Evolutionary conservation across 2,329 filamentous ascomycete species (phyloP), one percentile per base, ranked within the genome.

Genomic region (Ophiocordyceps australis): DNA sequence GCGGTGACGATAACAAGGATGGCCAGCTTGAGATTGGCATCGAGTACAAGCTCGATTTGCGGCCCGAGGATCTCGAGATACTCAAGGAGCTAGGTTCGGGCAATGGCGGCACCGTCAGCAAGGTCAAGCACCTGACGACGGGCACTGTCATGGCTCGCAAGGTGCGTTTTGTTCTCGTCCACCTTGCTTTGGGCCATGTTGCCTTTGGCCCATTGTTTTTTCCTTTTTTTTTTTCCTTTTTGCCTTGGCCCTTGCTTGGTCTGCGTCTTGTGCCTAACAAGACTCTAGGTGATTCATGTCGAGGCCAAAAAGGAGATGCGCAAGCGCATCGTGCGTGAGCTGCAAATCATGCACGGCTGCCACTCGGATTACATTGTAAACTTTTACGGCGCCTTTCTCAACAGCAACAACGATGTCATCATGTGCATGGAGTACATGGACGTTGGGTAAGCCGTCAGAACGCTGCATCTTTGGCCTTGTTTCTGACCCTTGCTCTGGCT

Each of bases 351-450:
- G 74, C 85, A 94, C 47, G 82, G 91, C 43, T 98, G 89, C 54
- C 89, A 93, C 45, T 94, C 81, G 14, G 80, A 89, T 32, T 85
- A 91, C 50, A 95, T 98, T 43, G 89, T 98, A 32, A 93, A 78
- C 28, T 98, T 94, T 52, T 95, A 95, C 45, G 89, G 89, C 32
- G 89, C 89, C 20, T 98, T 95, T 46, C 68, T 95, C 44, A 95
- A 93, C 47, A 80, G 91, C 45, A 83, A 83, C 33, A 86, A 91
- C 46, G 89, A 98, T 55, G 91, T 98, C 31, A 91, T 95, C 40
- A 86, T 98, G 75, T 98, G 89, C 52, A 98, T 98, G 89, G 89
- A 98, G 51, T 95, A 98, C 49, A 93, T 93, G 82, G 89, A 98
- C 53, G 82, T 86, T 47, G 89, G 89, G 89, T 95, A 65, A 53